These are phyloP conservation scores for Colletotrichum endophyticum DNA, from an alignment of 2,329 filamentous ascomycete genomes.

Conservation along the genomic window DNA sequence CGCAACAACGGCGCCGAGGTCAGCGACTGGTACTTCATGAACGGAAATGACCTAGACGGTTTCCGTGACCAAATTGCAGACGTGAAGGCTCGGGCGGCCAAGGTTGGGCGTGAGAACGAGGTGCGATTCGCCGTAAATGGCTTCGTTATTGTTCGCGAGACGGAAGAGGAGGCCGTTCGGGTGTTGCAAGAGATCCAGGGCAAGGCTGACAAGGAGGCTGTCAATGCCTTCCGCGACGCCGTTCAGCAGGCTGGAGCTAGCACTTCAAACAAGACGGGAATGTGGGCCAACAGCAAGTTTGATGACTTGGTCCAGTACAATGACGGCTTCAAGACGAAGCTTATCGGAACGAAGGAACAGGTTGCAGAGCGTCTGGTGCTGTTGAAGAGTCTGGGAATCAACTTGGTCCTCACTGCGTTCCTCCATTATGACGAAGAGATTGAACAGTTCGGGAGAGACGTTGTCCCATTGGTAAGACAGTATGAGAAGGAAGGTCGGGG, in stretches of 20 bases:
- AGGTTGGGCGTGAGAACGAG: slow-evolving; percentile 42
- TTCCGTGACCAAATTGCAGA: slow-evolving; percentile 55
- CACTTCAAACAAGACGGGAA: slow-evolving; percentile 52
- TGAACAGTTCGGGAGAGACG: slow-evolving; percentile 49
- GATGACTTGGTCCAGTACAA: slow-evolving; percentile 61
- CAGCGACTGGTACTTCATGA: slow-evolving; percentile 60
- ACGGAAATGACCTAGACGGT: slow-evolving; percentile 58
- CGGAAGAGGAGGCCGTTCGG: slow-evolving; percentile 52
- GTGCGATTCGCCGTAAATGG: slow-evolving; percentile 55
- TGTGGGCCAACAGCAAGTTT: slow-evolving; percentile 58
- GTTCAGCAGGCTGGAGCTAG: slow-evolving; percentile 54
- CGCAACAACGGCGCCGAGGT: slow-evolving; percentile 52
- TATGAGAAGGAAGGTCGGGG: slow-evolving; percentile 52
- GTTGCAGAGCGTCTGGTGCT: slow-evolving; percentile 54
- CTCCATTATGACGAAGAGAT: slow-evolving; percentile 59
- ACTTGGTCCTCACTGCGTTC: slow-evolving; percentile 51
- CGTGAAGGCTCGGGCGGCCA: slow-evolving; percentile 49
- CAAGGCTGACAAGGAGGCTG: slow-evolving; percentile 55
- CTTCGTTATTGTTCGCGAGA: slow-evolving; percentile 54
- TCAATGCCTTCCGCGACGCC: slow-evolving; percentile 52
- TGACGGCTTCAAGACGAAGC: slow-evolving; percentile 60
- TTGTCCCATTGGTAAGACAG: slow-evolving; percentile 51
- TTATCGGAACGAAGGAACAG: slow-evolving; percentile 57
- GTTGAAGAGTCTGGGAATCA: slow-evolving; percentile 47
- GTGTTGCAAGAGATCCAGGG: slow-evolving; percentile 57